A percentile compares a stretch with the other conserved stretches of the same genome.
Evolutionary conservation across 345 rosid genomes (phyloP).

Genomic region (Rhizophora apiculata): DNA sequence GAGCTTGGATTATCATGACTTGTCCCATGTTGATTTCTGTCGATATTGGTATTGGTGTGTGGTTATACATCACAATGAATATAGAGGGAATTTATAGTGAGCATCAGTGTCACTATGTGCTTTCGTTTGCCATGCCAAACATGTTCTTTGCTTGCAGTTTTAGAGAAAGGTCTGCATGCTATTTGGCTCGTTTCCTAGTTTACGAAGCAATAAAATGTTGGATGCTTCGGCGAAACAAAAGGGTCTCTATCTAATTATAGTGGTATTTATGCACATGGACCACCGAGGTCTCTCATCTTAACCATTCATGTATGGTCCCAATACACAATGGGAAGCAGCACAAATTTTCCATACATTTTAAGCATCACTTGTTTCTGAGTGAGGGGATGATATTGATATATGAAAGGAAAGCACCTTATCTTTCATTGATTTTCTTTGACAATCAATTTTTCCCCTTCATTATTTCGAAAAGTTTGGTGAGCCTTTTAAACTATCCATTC

Average conservation of each 20-base stretch:
- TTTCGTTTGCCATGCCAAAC: too few relatives aligned
- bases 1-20: slow-evolving; percentile 14
- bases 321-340: background rate
- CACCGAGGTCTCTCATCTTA: background rate
- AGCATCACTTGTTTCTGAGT: background rate
- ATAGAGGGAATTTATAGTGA: background rate
- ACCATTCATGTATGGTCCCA: background rate
- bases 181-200: slow-evolving; percentile 1
- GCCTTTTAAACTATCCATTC: background rate
- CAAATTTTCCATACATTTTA: background rate
- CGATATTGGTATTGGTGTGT: background rate
- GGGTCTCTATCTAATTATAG: slow-evolving; percentile 9
- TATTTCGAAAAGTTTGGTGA: background rate
- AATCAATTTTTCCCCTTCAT: background rate
- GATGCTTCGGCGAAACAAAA: slow-evolving; percentile 28
- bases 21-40: background rate
- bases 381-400: background rate
- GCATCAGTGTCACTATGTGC: too few relatives aligned
- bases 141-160: slow-evolving; percentile 23
- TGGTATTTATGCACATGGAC: background rate
- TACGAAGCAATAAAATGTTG: slow-evolving; percentile 3
- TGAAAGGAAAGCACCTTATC: background rate
- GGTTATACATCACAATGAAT: background rate
- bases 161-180: slow-evolving; percentile 1
- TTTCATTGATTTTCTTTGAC: too few relatives aligned